Conservation (phyloP, 768 basidiomycete genomes). For the Mycena rebaudengoi region DNA sequence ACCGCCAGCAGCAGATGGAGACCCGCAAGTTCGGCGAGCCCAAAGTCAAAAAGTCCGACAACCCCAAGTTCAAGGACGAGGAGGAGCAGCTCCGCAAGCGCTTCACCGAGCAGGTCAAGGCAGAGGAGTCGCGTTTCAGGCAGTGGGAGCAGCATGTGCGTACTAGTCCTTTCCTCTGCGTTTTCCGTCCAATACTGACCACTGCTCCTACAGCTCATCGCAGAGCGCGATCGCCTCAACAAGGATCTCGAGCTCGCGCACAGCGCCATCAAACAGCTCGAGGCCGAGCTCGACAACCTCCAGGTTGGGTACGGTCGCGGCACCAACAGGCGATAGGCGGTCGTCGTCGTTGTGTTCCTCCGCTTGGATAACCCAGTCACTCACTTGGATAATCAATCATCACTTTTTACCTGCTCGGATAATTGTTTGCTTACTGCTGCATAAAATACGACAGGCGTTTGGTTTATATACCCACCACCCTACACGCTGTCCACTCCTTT, state of each 20-base stretch:
- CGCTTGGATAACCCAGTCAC: background rate
- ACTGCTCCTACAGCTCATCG: constrained; percentile 78
- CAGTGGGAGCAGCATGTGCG: constrained; percentile 99
- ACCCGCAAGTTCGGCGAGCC: constrained; percentile 98
- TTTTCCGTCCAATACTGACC: constrained; percentile 25
- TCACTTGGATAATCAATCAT: constrained; percentile 27
- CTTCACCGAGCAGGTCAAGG: constrained; percentile 99
- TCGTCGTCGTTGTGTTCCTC: too few species aligned
- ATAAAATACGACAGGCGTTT: constrained; percentile 24
- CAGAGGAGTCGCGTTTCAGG: constrained; percentile 96
- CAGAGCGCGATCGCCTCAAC: constrained; percentile 98
- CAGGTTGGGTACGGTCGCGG: constrained; percentile 87
- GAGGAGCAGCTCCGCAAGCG: constrained; percentile 96
- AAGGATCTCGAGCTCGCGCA: constrained; percentile 96
- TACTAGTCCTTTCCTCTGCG: constrained; percentile 40
- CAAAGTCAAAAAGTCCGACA: constrained; percentile 98
- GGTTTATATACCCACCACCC: constrained; percentile 20
- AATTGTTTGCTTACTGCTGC: too few species aligned
- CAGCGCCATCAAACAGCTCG: constrained; percentile 90
- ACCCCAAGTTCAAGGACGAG: constrained; percentile 99
- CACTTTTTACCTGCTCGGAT: too few species aligned
- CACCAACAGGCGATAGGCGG: constrained; percentile 65
- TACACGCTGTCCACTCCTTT: constrained; percentile 20
- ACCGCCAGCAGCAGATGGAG: constrained; percentile 99
- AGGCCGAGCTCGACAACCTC: constrained; percentile 89